Conservation (phyloP, 768 basidiomycete genomes). For the Xerocomellus chrysenteron region DNA sequence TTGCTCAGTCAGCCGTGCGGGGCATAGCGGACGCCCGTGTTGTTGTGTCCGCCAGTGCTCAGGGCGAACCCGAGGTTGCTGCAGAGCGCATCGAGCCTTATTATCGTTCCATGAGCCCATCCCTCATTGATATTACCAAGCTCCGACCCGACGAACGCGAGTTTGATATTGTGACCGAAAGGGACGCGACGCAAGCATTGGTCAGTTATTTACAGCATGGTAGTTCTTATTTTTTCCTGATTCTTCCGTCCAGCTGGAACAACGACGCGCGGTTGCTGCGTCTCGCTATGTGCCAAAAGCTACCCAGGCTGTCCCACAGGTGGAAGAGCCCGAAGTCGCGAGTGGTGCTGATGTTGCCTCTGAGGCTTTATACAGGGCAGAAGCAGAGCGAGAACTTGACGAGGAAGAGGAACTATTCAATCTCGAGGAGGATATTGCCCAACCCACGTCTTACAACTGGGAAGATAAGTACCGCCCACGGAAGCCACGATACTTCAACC, state of each 20-base stretch:
- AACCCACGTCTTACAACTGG: constrained; percentile 92
- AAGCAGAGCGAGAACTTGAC: constrained; percentile 90
- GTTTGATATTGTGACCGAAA: constrained; percentile 71
- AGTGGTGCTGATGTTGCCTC: constrained; percentile 78
- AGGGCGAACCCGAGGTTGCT: constrained; percentile 35
- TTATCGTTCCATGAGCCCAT: constrained; percentile 82
- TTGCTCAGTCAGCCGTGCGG: constrained; percentile 58
- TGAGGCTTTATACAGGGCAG: constrained; percentile 87
- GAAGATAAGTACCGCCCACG: constrained; percentile 97
- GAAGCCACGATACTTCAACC: constrained; percentile 97
- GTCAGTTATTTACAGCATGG: constrained; percentile 43
- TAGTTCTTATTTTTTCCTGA: constrained; percentile 2
- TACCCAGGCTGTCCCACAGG: constrained; percentile 57
- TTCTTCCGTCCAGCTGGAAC: constrained; percentile 49
- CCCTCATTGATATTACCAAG: constrained; percentile 67
- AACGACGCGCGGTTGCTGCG: constrained; percentile 77
- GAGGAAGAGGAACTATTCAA: constrained; percentile 97
- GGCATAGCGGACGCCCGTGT: constrained; percentile 39
- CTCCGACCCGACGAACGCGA: constrained; percentile 77
- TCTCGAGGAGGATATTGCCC: constrained; percentile 81
- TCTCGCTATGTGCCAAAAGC: constrained; percentile 87
- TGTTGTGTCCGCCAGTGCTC: constrained; percentile 32
- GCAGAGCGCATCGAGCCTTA: constrained; percentile 78
- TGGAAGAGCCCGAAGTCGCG: constrained; percentile 52
- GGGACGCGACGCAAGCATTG: constrained; percentile 60